Conservation (phyloP, 2,329 filamentous ascomycete genomes). For the Diaporthe citriasiana region DNA sequence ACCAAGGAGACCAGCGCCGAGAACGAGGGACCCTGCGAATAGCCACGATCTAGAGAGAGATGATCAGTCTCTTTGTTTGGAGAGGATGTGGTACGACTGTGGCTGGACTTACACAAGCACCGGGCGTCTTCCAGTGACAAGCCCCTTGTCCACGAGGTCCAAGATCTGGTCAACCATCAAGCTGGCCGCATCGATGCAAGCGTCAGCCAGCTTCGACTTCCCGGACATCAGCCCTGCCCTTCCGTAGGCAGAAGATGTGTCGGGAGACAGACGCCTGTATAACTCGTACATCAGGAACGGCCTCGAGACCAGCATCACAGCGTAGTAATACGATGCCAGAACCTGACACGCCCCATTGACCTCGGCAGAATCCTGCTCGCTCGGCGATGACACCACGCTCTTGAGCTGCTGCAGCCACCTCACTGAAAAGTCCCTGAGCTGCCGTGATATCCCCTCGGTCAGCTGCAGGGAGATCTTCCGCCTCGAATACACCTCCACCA, state of each 20-base stretch:
- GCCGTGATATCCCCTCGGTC: conserved; percentile 67
- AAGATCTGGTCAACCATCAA: conserved; percentile 66
- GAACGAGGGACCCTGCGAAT: conserved; percentile 66
- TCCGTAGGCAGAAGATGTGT: conserved; percentile 40
- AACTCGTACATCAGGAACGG: conserved; percentile 71
- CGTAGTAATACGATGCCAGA: conserved; percentile 68
- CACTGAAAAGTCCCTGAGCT: conserved; percentile 65
- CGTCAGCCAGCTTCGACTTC: conserved; percentile 66
- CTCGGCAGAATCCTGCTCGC: conserved; percentile 48
- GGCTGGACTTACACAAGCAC: conserved; percentile 62
- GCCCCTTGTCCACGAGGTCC: conserved; percentile 58
- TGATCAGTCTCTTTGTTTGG: no score
- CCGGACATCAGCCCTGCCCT: conserved; percentile 53
- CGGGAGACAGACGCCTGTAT: conserved; percentile 59
- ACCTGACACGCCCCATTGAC: conserved; percentile 65
- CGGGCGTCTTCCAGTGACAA: conserved; percentile 62
- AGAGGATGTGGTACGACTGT: no score
- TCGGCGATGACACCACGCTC: conserved; percentile 50
- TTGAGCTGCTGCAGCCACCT: conserved; percentile 64
- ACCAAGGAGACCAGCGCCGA: conserved; percentile 65
- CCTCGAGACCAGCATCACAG: conserved; percentile 69
- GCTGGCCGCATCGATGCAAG: conserved; percentile 68
- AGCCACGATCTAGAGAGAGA: conserved; percentile 63
- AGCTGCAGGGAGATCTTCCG: conserved; percentile 66
- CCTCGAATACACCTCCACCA: conserved; percentile 66